These are phyloP conservation scores for Ceratobasidium sp. DNA, from an alignment of 1,284 basidiomycete genomes.

Conservation along the genomic window DNA sequence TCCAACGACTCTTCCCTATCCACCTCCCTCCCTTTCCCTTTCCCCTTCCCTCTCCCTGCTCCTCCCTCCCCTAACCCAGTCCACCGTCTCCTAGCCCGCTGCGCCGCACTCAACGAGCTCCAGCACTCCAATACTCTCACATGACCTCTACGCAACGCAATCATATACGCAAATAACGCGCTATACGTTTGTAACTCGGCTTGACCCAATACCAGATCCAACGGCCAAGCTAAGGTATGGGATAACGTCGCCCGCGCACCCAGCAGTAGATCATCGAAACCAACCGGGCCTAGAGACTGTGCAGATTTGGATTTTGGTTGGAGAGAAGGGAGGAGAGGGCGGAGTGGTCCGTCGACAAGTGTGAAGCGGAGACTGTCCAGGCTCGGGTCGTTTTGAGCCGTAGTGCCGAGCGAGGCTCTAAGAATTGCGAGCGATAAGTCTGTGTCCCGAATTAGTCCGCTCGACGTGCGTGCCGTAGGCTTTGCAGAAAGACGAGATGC, in stretches of 20 bases:
- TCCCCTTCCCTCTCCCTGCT: slow-evolving; percentile 68
- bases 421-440: slow-evolving; percentile 85
- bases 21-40: not conserved
- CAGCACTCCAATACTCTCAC: slow-evolving; percentile 83
- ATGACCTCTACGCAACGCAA: slow-evolving; percentile 78
- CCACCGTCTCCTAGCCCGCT: slow-evolving; percentile 83
- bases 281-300: slow-evolving; percentile 55
- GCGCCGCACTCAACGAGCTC: slow-evolving; percentile 84
- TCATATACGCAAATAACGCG: too few relatives aligned
- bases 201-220: too few relatives aligned
- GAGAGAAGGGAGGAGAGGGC: slow-evolving; percentile 79
- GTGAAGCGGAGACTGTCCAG: slow-evolving; percentile 78
- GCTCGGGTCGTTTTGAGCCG: slow-evolving; percentile 82
- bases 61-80: slow-evolving; percentile 90
- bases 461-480: slow-evolving; percentile 62
- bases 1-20: slow-evolving; percentile 58
- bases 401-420: slow-evolving; percentile 85
- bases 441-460: slow-evolving; percentile 83
- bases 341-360: slow-evolving; percentile 81
- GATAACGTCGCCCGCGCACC: slow-evolving; percentile 80
- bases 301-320: slow-evolving; percentile 47
- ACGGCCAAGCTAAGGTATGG: slow-evolving; percentile 60
- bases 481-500: slow-evolving; percentile 77
- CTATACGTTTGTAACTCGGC: too few relatives aligned
- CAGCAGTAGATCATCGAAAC: slow-evolving; percentile 80